phyloP scores from a whole-genome alignment of 1,284 basidiomycete species.

The Moesziomyces aphidis region DNA sequence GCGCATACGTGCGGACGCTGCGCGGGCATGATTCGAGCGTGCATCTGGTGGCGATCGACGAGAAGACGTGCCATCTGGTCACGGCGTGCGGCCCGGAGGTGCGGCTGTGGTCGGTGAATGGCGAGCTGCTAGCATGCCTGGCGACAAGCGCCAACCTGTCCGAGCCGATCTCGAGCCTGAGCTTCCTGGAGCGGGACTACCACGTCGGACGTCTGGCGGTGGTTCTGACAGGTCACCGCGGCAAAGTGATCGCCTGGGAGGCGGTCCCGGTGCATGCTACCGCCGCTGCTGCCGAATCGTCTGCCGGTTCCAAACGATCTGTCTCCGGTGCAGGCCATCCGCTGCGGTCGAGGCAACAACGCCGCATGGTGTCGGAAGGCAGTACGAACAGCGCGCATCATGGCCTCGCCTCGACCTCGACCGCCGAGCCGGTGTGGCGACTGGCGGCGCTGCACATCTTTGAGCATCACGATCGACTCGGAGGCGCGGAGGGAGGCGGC shows the following conservation, averaged over 20 bases:
- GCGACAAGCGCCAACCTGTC: slow-evolving; percentile 71
- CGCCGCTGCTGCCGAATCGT: neutral
- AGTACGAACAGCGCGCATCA: slow-evolving; percentile 4
- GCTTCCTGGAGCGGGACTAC: slow-evolving; percentile 81
- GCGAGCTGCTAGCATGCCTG: slow-evolving; percentile 76
- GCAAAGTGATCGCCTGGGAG: slow-evolving; percentile 61
- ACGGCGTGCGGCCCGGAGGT: slow-evolving; percentile 79
- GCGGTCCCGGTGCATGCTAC: slow-evolving; percentile 42
- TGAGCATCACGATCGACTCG: slow-evolving; percentile 47
- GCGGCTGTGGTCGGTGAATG: slow-evolving; percentile 85
- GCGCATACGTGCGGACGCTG: slow-evolving; percentile 55
- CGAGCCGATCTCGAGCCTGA: slow-evolving; percentile 75
- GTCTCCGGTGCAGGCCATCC: slow-evolving; percentile 2
- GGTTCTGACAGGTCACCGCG: slow-evolving; percentile 63
- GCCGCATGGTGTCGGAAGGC: slow-evolving; percentile 15
- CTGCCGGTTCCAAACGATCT: slow-evolving; percentile 1
- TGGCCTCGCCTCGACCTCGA: neutral
- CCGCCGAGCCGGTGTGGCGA: slow-evolving; percentile 21
- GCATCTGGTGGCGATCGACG: slow-evolving; percentile 81
- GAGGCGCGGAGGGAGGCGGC: slow-evolving; percentile 1
- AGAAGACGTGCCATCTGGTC: slow-evolving; percentile 85
- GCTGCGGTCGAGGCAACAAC: slow-evolving; percentile 9
- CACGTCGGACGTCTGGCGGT: slow-evolving; percentile 55
- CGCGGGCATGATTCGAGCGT: slow-evolving; percentile 71
- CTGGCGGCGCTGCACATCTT: slow-evolving; percentile 52